phyloP scores from a whole-genome alignment of 371 early-diverging fungal genomes.

The Circinella minor region DNA sequence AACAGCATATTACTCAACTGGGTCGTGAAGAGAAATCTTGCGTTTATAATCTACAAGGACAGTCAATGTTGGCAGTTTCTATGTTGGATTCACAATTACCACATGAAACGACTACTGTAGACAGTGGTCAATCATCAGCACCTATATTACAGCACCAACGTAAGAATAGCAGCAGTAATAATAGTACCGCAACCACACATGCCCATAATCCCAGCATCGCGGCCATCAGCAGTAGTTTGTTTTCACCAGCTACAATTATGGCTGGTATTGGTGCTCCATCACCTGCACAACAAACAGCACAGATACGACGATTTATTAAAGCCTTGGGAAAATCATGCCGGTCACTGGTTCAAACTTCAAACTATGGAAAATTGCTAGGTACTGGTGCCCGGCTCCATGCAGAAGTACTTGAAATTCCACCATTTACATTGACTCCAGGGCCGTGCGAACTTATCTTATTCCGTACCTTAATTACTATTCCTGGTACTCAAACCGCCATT shows the following conservation, averaged over 20 bases:
- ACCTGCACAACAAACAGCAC: slow-evolving; percentile 7
- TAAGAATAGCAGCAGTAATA: not conserved
- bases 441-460: slow-evolving; percentile 45
- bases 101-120: not conserved
- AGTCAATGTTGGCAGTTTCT: slow-evolving; percentile 15
- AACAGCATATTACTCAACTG: slow-evolving; percentile 11
- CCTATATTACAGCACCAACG: not conserved
- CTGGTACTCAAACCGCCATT: slow-evolving; percentile 24
- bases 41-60: slow-evolving; percentile 26
- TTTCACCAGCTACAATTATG: slow-evolving; percentile 5
- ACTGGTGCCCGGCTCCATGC: slow-evolving; percentile 31
- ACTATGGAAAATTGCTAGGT: slow-evolving; percentile 26
- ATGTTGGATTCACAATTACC: slow-evolving; percentile 9
- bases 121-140: not conserved
- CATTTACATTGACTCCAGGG: slow-evolving; percentile 32
- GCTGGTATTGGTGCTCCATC: slow-evolving; percentile 2
- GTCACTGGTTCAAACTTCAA: slow-evolving; percentile 24
- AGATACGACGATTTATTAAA: slow-evolving; percentile 23
- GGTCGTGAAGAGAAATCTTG: slow-evolving; percentile 25
- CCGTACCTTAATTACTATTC: slow-evolving; percentile 29
- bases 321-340: slow-evolving; percentile 31
- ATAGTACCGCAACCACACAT: not conserved
- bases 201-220: not conserved
- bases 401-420: slow-evolving; percentile 42
- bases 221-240: not conserved